These are phyloP conservation scores for Marasmius tenuissimus DNA, from an alignment of 1,284 basidiomycete genomes.

Conservation along the genomic window DNA sequence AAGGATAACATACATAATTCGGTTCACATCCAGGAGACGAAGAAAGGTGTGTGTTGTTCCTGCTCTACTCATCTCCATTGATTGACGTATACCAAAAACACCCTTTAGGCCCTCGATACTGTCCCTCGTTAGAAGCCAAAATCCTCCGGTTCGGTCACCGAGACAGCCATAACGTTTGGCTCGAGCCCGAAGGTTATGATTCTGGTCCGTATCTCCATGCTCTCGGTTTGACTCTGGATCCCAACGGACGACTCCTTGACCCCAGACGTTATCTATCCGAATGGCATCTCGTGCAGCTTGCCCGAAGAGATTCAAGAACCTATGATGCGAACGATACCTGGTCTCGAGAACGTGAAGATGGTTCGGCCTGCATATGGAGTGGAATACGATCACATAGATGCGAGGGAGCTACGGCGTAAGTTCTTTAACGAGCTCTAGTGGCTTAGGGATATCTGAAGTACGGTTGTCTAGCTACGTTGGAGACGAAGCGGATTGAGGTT, in stretches of 20 bases:
- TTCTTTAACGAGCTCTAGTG: slow-evolving; percentile 12
- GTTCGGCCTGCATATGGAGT: slow-evolving; percentile 87
- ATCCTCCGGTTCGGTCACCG: slow-evolving; percentile 79
- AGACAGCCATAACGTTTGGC: slow-evolving; percentile 75
- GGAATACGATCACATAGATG: slow-evolving; percentile 91
- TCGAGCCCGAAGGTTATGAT: slow-evolving; percentile 90
- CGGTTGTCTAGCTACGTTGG: slow-evolving; percentile 62
- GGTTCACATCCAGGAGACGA: slow-evolving; percentile 85
- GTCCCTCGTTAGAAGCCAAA: slow-evolving; percentile 88
- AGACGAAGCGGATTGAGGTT: slow-evolving; percentile 81
- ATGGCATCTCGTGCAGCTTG: slow-evolving; percentile 85
- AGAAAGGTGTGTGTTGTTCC: slow-evolving; percentile 54
- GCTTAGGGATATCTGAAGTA: slow-evolving; percentile 2
- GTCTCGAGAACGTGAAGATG: slow-evolving; percentile 82
- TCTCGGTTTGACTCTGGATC: background rate
- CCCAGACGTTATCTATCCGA: slow-evolving; percentile 83
- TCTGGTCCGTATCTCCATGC: slow-evolving; percentile 50
- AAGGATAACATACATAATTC: slow-evolving; percentile 73
- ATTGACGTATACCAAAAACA: background rate
- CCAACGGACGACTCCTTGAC: background rate
- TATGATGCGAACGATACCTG: slow-evolving; percentile 82
- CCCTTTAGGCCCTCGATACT: slow-evolving; percentile 80
- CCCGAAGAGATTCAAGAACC: slow-evolving; percentile 80
- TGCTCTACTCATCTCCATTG: background rate
- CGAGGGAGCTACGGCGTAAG: slow-evolving; percentile 73